Evolutionary conservation across 1,139 yeast genomes (phyloP).

Genomic region (Eremothecium gossypii): DNA sequence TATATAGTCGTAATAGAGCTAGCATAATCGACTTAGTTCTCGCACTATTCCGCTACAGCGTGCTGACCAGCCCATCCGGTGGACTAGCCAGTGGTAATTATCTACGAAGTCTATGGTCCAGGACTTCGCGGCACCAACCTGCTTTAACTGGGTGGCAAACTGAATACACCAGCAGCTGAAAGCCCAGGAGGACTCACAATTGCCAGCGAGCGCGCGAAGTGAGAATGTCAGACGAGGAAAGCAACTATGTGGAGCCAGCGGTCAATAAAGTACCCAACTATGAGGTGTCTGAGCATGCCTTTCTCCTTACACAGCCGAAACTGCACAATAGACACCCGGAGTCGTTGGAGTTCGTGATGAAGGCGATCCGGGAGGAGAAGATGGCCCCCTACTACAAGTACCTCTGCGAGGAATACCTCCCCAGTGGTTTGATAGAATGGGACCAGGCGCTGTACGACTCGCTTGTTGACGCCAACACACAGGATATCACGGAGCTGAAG

Average conservation of each 20-base stretch:
- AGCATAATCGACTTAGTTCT: too few species aligned
- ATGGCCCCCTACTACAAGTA: constrained; percentile 82
- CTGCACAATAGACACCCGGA: constrained; percentile 34
- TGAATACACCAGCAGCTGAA: too few species aligned
- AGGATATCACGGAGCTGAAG: constrained; percentile 47
- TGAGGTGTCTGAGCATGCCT: constrained; percentile 67
- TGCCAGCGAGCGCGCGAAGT: too few species aligned
- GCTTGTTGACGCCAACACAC: constrained; percentile 46
- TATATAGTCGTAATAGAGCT: too few species aligned
- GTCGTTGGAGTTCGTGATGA: constrained; percentile 40
- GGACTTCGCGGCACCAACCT: too few species aligned
- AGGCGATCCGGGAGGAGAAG: constrained; percentile 47
- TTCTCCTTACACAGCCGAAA: constrained; percentile 43
- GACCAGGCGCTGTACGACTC: constrained; percentile 49
- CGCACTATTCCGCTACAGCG: too few species aligned
- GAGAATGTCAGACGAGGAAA: constrained; percentile 16
- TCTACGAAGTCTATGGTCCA: too few species aligned
- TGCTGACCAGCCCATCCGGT: too few species aligned
- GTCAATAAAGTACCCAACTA: constrained; percentile 69
- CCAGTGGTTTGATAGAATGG: constrained; percentile 36
- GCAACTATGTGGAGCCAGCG: constrained; percentile 22
- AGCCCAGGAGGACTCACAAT: too few species aligned
- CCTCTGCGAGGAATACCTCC: constrained; percentile 44
- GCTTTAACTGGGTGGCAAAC: too few species aligned
- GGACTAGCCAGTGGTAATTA: too few species aligned